Evolutionary conservation across 2,329 filamentous ascomycete genomes (phyloP).

Genomic region (Calycina marina): DNA sequence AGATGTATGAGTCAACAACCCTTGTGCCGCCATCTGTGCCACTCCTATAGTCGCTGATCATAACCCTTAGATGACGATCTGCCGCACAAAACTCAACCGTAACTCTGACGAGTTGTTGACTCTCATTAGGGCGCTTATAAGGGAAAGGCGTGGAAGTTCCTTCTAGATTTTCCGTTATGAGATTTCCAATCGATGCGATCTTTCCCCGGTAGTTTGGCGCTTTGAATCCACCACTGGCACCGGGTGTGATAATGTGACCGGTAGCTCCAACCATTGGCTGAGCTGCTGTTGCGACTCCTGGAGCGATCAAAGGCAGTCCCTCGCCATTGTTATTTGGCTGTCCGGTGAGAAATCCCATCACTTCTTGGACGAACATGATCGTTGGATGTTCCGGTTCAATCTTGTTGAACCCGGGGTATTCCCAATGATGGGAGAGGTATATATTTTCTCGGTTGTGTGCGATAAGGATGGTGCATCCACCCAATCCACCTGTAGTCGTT

Average conservation of each 20-base stretch:
- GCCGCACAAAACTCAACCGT: not conserved
- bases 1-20: too few relatives aligned
- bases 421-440: not conserved
- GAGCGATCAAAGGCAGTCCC: not conserved
- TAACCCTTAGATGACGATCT: not conserved
- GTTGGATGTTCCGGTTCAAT: not conserved
- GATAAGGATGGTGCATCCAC: constrained; percentile 1
- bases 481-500: not conserved
- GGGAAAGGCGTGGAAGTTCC: not conserved
- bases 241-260: not conserved
- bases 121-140: not conserved
- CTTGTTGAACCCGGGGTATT: not conserved
- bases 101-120: not conserved
- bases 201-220: not conserved
- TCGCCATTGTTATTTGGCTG: not conserved
- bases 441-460: constrained; percentile 1
- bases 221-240: not conserved
- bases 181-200: not conserved
- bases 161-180: not conserved
- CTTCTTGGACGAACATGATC: not conserved
- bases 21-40: not conserved
- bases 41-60: not conserved
- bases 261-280: not conserved
- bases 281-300: not conserved
- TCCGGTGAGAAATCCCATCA: not conserved